Evolutionary conservation across 2,329 filamentous ascomycete species (phyloP).

Genomic region (Penicillium rolfsii): DNA sequence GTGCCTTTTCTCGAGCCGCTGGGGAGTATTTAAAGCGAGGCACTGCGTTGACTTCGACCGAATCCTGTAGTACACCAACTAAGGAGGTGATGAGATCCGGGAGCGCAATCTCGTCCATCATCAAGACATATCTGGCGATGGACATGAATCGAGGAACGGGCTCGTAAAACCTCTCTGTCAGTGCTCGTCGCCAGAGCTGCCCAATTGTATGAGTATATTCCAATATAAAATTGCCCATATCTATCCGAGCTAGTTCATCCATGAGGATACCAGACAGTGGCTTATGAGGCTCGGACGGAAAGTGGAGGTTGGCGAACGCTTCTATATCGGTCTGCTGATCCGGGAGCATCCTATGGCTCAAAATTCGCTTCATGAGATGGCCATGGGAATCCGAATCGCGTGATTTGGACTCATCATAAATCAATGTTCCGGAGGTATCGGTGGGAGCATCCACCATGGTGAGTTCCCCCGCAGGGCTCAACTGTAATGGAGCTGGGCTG

Average conservation of each 20-base stretch:
- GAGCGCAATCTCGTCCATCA: constrained; percentile 42
- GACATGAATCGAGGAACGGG: constrained; percentile 49
- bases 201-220: constrained; percentile 56
- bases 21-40: constrained; percentile 54
- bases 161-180: constrained; percentile 57
- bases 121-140: constrained; percentile 46
- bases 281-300: constrained; percentile 56
- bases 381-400: constrained; percentile 18
- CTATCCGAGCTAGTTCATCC: constrained; percentile 51
- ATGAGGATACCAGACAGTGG: constrained; percentile 59
- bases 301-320: constrained; percentile 54
- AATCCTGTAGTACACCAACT: constrained; percentile 46
- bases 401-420: constrained; percentile 34
- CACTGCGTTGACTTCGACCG: constrained; percentile 59
- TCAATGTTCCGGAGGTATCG: constrained; percentile 28
- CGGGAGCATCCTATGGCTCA: constrained; percentile 58
- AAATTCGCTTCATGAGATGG: constrained; percentile 56
- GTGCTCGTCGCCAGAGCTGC: constrained; percentile 59
- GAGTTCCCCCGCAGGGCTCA: constrained; percentile 37
- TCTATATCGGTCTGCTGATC: constrained; percentile 58
- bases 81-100: constrained; percentile 44
- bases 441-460: constrained; percentile 34
- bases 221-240: constrained; percentile 51
- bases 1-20: constrained; percentile 45
- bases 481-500: constrained; percentile 55